Percentiles rank a stretch among this genome's conserved stretches.
Conservation (phyloP, 116 monocot genomes). For the Trichopus zeylanicus region DNA sequence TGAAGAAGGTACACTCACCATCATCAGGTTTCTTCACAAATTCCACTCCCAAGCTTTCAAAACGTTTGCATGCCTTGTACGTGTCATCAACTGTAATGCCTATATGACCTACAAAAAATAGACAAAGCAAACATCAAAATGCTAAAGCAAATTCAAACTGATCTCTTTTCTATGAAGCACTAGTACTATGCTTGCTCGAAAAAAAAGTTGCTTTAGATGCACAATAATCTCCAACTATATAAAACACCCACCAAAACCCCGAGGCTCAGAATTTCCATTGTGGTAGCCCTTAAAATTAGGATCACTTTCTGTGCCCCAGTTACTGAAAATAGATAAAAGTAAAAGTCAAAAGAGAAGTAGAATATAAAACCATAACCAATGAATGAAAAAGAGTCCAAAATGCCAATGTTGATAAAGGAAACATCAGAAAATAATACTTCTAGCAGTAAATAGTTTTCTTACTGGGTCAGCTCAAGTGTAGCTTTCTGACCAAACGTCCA, state of each 20-base stretch:
- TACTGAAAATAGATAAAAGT: constrained; percentile 31
- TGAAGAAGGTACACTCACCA: constrained; percentile 50
- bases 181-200: not conserved
- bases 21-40: constrained; percentile 95
- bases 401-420: not conserved
- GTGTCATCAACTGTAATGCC: constrained; percentile 95
- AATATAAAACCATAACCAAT: constrained; percentile 1
- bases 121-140: no score
- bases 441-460: constrained; percentile 8
- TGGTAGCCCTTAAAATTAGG: constrained; percentile 95
- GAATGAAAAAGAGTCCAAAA: not conserved
- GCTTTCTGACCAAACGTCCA: constrained; percentile 94
- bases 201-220: not conserved
- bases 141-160: no score
- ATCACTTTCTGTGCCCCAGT: constrained; percentile 98
- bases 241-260: constrained; percentile 84
- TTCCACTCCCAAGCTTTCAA: constrained; percentile 81
- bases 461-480: constrained; percentile 96
- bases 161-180: no score
- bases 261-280: constrained; percentile 96
- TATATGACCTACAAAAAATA: constrained; percentile 60
- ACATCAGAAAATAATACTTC: no score
- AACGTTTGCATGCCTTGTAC: constrained; percentile 89
- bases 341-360: not conserved
- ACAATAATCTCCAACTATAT: no score